Evolutionary conservation across 768 basidiomycete genomes (phyloP), one percentile per base, ranked within the genome.

Genomic region (Crassisporium funariophilum): DNA sequence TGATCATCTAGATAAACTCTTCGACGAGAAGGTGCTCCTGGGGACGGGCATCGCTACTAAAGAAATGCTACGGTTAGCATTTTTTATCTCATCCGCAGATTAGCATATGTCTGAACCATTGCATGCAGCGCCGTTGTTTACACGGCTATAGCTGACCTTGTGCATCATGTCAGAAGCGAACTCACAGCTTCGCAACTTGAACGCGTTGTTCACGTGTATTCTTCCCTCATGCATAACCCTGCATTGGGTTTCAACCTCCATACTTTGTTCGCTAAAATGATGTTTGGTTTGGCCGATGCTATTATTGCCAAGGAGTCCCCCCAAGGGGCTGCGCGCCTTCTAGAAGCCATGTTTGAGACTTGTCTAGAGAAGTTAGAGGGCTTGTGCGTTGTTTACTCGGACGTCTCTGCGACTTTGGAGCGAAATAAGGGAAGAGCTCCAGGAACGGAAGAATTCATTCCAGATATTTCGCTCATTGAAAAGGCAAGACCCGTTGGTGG

Each of bases 181-280:
- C 79, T 98, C 29, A 82, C 83, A 2, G 74, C 86, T 4, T 65
- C 78, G 7, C 94, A 95, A 58, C 72, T 98, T 15, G 75, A 82
- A 4, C 81, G 82, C 13, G 82, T 95, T 46, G 83, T 93, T 19
- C 83, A 88, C 56, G 81, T 90, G 43, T 97, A 91, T 64, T 89
- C 93, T 1, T 83, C 85, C 39, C 83, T 91, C 60, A 80, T 97
- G 40, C 95, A 98, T 68, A 93, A 97, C 60, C 81, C 90, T 2
- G 83, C 88, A 15, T 78, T 95, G 36, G 77, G 82, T 7, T 84
- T 79, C 55, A 84, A 81, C 45, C 81, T 95, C 24, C 94, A 98
- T 60, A 91, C 90, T 10, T 77, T 98, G 62, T 91, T 90, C 53
- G 87, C 88, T 42, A 98, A 98, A 67, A 84, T 97, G 70, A 84